Evolutionary conservation across 2,329 filamentous ascomycete species (phyloP), one percentile per base, ranked within the genome.

Genomic region (Epichloe coenophiala): DNA sequence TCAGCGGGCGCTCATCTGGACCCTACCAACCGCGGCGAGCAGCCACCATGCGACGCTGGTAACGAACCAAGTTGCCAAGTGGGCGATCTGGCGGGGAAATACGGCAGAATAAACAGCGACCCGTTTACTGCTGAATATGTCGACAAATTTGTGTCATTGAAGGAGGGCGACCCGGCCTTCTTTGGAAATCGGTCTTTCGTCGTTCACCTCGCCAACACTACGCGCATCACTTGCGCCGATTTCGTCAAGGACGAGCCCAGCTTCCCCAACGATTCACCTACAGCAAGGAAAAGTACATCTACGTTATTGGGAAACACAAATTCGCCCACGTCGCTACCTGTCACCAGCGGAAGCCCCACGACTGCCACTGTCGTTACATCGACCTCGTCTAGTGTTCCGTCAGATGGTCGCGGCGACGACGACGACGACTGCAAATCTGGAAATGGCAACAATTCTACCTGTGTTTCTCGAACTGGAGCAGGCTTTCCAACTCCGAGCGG

Each of bases 11-110:
- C 71, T 3, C 86, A 91, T 61, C 75, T 88, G 13, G 84, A 90
- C 60, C 86, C 86, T 21, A 86, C 74, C 64, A 63, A 72, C 49
- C 81, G 84, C 46, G 80, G 79, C 55, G 79, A 88, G 60, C 67
- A 66, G 3, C 71, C 80, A 5, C 58, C 74, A 5, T 91, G 86
- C 67, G 72, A 88, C 60, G 41, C 67, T 12, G 58, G 62, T 11
- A 61, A 68, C 9, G 81, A 81, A 9, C 66, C 76, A 54, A 81
- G 78, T 11, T 93, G 86, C 70, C 80, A 91, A 66, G 78, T 86
- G 9, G 86, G 87, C 56, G 86, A 91, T 63, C 71, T 90, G 51
- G 76, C 78, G 57, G 86, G 86, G 61, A 91, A 91, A 69, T 71
- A 84, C 60, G 84, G 84, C 54, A 73, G 73, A 54, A 76, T 86